Conservation (phyloP, 768 basidiomycete species). For the Sistotremastrum niveocremeum region DNA sequence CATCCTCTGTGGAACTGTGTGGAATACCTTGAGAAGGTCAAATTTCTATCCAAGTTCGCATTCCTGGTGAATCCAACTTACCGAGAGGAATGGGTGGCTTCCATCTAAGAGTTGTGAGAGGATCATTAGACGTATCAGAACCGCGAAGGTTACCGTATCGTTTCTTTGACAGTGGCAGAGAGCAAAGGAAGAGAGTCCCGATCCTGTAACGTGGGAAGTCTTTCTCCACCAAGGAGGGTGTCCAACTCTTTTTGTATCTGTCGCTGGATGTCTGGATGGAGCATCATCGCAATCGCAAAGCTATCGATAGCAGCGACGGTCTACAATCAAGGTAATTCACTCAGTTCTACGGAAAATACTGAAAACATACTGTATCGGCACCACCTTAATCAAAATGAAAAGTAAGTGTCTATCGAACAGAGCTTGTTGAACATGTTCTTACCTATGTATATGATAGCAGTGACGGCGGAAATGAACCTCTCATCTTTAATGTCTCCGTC, state of each 20-base stretch:
- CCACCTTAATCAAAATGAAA: constrained; percentile 1
- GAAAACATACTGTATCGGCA: constrained; percentile 9
- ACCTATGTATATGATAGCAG: too few species aligned
- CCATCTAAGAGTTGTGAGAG: constrained; percentile 3
- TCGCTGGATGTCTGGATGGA: constrained; percentile 7
- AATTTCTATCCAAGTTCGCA: too few species aligned
- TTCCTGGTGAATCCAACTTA: not conserved
- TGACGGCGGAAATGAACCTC: too few species aligned
- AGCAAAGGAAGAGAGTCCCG: constrained; percentile 1
- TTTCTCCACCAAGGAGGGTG: constrained; percentile 2
- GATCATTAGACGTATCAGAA: too few species aligned
- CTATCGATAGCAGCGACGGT: constrained; percentile 7
- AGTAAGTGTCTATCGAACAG: too few species aligned
- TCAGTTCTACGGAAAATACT: not conserved
- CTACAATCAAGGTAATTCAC: not conserved
- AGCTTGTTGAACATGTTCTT: too few species aligned
- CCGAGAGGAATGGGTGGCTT: constrained; percentile 5
- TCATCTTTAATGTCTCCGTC: too few species aligned
- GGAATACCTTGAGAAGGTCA: constrained; percentile 3
- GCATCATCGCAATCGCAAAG: constrained; percentile 10
- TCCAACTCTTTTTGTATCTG: constrained; percentile 9
- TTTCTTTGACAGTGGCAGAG: constrained; percentile 4
- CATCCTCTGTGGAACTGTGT: constrained; percentile 11
- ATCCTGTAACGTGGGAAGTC: constrained; percentile 7
- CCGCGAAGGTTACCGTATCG: not conserved